Evolutionary conservation across 1,139 yeast genomes (phyloP), one percentile per base, ranked within the genome.

Genomic region (Protomyces lactucae-debilis): DNA sequence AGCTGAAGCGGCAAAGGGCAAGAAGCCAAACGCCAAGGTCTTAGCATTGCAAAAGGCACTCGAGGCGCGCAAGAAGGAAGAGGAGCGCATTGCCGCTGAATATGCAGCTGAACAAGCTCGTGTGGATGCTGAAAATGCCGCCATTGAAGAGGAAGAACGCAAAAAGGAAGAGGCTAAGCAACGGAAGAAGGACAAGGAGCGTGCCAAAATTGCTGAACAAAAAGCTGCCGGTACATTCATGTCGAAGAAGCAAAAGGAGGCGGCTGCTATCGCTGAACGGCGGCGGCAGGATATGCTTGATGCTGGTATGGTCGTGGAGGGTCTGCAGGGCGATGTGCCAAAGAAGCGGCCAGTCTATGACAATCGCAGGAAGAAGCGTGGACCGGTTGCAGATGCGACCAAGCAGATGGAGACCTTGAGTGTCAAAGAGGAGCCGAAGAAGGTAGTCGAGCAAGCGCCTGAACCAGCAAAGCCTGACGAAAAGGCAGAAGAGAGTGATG

Each of bases 171-270:
- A 84, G 68, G 91, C 80, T 64, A 83, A 84, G 54, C 82, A 77
- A 57, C 80, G 80, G 71, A 96, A 88, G 75, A 93, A 85, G 70
- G 88, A 86, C 64, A 87, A 80, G 76, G 86, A 83, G 67, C 83
- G 82, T 55, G 88, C 86, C 79, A 90, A 85, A 75, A 96, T 89
- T 73, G 93, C 86, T 73, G 97, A 93, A 73, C 85, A 73, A 83
- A 88, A 89, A 78, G 95, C 97, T 32, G 97, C 92, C 76, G 99
- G 99, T 73, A 93, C 78, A 67, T 75, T 76, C 18, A 72, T 78
- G 74, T 88, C 97, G 67, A 93, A 89, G 79, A 93, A 92, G 75
- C 99, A 93, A 79, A 90, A 88, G 77, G 97, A 92, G 76, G 96
- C 91, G 74, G 88, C 88, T 79, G 88, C 86, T 66, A 77, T 86